Evolutionary conservation across 805 yeast genomes (phyloP).

Genomic region (Debaryomyces castellii): DNA sequence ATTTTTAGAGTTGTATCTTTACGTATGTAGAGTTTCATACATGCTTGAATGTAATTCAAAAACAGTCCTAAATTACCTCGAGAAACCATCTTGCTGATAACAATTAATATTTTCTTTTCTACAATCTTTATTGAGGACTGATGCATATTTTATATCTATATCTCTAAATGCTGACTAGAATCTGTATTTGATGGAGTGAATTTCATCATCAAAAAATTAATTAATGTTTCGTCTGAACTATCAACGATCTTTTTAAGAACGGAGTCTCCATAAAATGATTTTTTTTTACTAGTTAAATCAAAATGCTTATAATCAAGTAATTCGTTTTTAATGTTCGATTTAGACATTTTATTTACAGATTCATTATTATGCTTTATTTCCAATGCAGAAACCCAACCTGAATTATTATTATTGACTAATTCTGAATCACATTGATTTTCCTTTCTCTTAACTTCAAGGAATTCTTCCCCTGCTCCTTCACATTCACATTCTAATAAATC

Average conservation of each 20-base stretch:
- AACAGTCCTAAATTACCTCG: no score
- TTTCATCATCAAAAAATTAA: slow-evolving; percentile 44
- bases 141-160: no score
- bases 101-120: no score
- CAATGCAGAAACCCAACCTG: slow-evolving; percentile 60
- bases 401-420: background rate
- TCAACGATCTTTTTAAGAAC: slow-evolving; percentile 27
- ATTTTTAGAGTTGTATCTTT: no score
- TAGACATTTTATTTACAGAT: slow-evolving; percentile 25
- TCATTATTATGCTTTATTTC: slow-evolving; percentile 37
- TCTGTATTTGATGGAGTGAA: slow-evolving; percentile 10
- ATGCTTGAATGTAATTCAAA: no score
- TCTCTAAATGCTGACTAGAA: background rate
- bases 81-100: no score
- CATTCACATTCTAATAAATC: slow-evolving; percentile 70
- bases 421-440: background rate
- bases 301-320: slow-evolving; percentile 63
- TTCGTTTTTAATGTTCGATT: slow-evolving; percentile 53
- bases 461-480: slow-evolving; percentile 47
- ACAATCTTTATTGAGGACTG: no score
- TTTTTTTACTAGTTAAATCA: slow-evolving; percentile 39
- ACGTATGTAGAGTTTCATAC: no score
- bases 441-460: background rate
- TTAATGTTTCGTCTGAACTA: slow-evolving; percentile 14
- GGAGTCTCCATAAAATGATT: slow-evolving; percentile 23